These are phyloP conservation scores for Aspergillus hiratsukae DNA, from an alignment of 2,329 filamentous ascomycete genomes.

Conservation along the genomic window DNA sequence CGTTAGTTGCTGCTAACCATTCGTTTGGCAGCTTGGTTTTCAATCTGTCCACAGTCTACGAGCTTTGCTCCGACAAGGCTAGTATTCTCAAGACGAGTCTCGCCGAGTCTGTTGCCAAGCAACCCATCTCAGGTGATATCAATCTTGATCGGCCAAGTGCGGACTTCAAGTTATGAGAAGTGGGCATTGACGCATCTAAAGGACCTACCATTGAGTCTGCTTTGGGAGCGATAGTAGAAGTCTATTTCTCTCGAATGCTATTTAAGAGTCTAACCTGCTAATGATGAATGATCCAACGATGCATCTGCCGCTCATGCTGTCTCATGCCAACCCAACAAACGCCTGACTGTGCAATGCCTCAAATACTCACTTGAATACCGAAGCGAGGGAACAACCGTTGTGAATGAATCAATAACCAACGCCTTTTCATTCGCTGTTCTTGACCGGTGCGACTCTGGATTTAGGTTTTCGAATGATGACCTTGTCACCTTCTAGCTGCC, in stretches of 20 bases:
- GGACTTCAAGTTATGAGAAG: constrained; percentile 67
- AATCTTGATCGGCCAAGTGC: constrained; percentile 68
- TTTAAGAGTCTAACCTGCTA: constrained; percentile 4
- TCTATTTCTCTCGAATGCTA: not conserved
- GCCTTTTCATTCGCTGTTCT: constrained; percentile 6
- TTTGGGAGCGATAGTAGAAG: not conserved
- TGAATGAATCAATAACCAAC: not conserved
- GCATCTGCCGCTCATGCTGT: not conserved
- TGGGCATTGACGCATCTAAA: not conserved
- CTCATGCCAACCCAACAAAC: not conserved
- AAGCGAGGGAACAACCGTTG: not conserved
- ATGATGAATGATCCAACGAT: not conserved
- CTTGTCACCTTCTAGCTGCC: constrained; percentile 68
- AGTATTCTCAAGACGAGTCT: constrained; percentile 65
- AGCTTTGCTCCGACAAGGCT: constrained; percentile 78
- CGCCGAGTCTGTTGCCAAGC: constrained; percentile 63
- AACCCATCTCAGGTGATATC: constrained; percentile 49
- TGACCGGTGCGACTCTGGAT: constrained; percentile 15
- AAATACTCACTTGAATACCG: not conserved
- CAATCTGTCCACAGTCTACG: constrained; percentile 87
- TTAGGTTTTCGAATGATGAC: constrained; percentile 68
- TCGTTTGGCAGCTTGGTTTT: constrained; percentile 79
- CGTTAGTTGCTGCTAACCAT: constrained; percentile 57
- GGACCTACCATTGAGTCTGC: not conserved
- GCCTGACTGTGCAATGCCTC: constrained; percentile 1